Percentiles rank a stretch among this genome's conserved stretches.
These are phyloP conservation scores for Adiantum capillusveneris DNA, from an alignment of 75 land plant species.

Conservation along the genomic window DNA sequence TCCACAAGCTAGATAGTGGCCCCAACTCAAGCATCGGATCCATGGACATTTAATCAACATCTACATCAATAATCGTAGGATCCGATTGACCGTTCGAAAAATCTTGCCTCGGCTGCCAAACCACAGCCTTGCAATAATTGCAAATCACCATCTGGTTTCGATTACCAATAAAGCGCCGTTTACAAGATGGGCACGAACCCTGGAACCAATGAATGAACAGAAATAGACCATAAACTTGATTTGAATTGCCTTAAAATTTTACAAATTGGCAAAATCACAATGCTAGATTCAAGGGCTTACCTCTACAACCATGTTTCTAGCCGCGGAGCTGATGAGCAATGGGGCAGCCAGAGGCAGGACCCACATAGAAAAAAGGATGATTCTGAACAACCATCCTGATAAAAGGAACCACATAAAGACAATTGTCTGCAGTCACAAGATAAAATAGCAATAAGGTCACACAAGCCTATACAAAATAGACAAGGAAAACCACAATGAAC, in stretches of 20 bases:
- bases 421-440: slow-evolving; percentile 47
- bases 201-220: slow-evolving; percentile 23
- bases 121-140: slow-evolving; percentile 68
- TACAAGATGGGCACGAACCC: slow-evolving; percentile 93
- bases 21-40: no score
- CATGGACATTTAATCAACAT: slow-evolving; percentile 72
- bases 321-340: slow-evolving; percentile 76
- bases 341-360: slow-evolving; percentile 93
- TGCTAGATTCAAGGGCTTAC: slow-evolving; percentile 44
- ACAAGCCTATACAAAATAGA: background rate
- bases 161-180: slow-evolving; percentile 68
- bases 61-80: slow-evolving; percentile 79
- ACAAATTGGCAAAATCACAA: background rate
- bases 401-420: slow-evolving; percentile 87
- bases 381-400: slow-evolving; percentile 92
- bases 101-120: slow-evolving; percentile 88
- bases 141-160: slow-evolving; percentile 67
- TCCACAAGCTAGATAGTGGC: no score
- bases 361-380: slow-evolving; percentile 72
- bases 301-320: slow-evolving; percentile 76
- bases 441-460: background rate
- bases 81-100: slow-evolving; percentile 44
- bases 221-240: no score
- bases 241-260: no score
- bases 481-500: background rate